Percentiles rank a stretch among this genome's conserved stretches.
These are phyloP conservation scores for Fragaria vesca DNA, from an alignment of 306 rosid species.

Conservation along the genomic window DNA sequence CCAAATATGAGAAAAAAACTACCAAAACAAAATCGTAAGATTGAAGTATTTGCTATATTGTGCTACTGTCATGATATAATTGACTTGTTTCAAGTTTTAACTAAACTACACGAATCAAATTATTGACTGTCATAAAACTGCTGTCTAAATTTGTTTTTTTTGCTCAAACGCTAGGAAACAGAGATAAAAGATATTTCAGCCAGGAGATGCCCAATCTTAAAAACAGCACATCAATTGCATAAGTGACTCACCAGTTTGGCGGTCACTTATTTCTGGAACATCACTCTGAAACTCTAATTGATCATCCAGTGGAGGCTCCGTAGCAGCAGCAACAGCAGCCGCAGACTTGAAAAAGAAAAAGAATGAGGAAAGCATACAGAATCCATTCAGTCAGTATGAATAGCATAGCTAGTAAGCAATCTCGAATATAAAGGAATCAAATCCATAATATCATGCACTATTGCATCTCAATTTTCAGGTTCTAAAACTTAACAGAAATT, in stretches of 20 bases:
- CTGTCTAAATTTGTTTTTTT: neutral
- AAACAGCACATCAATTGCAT: neutral
- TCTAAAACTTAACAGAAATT: neutral
- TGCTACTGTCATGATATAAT: neutral
- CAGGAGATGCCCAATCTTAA: conserved; percentile 1
- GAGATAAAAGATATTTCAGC: neutral
- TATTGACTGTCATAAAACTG: neutral
- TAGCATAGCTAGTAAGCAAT: neutral
- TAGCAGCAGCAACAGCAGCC: conserved; percentile 31
- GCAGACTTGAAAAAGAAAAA: conserved; percentile 37
- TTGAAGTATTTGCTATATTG: neutral
- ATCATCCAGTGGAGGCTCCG: conserved; percentile 38
- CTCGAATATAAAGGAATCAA: neutral
- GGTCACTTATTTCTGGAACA: conserved; percentile 71
- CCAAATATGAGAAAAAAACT: neutral
- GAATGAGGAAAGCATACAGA: neutral
- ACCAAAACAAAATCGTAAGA: neutral
- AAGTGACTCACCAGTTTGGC: conserved; percentile 54
- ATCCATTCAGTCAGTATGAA: conserved; percentile 9
- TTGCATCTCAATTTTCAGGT: neutral
- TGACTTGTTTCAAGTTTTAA: neutral
- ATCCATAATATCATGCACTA: neutral
- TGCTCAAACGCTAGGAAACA: neutral
- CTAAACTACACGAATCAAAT: neutral
- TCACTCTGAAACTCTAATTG: conserved; percentile 50